Evolutionary conservation across 352 stramenopile species (phyloP), one percentile per base, ranked within the genome.

Genomic region (Aphanomyces stellatus): DNA sequence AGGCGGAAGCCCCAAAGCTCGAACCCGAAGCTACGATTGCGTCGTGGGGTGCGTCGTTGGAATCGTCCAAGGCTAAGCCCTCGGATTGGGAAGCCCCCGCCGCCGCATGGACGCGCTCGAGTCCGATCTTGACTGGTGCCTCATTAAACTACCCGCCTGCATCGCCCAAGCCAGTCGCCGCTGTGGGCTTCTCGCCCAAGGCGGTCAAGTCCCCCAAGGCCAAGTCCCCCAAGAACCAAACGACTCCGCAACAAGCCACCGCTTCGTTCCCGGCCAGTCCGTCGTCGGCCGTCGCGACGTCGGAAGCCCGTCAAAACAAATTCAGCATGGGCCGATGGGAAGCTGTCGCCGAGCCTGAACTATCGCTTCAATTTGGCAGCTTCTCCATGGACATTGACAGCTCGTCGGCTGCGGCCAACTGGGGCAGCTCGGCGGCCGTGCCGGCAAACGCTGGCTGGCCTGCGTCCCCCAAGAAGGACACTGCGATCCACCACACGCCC

Each of bases 301-400:
- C 46, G 19, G 49, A 57, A 57, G 49, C 27, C 10, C 49, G 49
- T n/a, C 49, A 57, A 30, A 67, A 67, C 41, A 67, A 92, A 69
- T 75, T 94, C 3, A 91, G 90, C 67, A 85, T 94, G 72, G 86
- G 86, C 60, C 88, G 87, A 56, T 94, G 86, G 86, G 86, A 92
- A 40, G 88, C 69, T 43, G 79, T 75, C 8, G 81, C 76, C 11
- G 71, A 80, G 19, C 72, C 82, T 3, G 90, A 92, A 69, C 65
- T 94, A 25, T 90, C 83, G 49, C 78, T 94, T 34, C 86, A 94
- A 72, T 94, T 94, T 74, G 86, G 86, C 13, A 94, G 86, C 74
- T 94, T 94, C 27, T 94, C 86, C 24, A 70, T 94, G 27, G 90
- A 81, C 59, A 83, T 80, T 4, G 76, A 83, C 30, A 83, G 81